A percentile compares a stretch with the other conserved stretches of the same genome.
phyloP scores from a whole-genome alignment of 805 yeast genomes.

The Yamadazyma philogaea region DNA sequence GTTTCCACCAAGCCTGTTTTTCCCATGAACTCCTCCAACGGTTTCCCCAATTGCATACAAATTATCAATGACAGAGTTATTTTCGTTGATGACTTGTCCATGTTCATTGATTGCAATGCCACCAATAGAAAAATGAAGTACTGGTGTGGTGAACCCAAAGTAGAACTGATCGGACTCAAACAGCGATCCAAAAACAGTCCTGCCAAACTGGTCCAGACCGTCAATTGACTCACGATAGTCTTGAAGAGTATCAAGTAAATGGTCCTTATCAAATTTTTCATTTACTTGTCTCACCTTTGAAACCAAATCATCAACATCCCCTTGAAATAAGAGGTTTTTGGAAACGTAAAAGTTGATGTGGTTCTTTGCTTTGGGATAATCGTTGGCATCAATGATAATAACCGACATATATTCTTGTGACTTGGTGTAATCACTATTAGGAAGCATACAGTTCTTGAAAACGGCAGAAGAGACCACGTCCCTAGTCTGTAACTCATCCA shows the following conservation, averaged over 20 bases:
- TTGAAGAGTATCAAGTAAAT: constrained; percentile 17
- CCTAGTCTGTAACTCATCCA: constrained; percentile 52
- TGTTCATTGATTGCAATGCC: constrained; percentile 55
- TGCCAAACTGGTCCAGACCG: constrained; percentile 29
- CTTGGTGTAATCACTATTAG: constrained; percentile 8
- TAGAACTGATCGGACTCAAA: constrained; percentile 27
- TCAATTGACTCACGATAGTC: constrained; percentile 11
- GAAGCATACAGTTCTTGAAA: constrained; percentile 21
- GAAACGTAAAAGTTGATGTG: constrained; percentile 51
- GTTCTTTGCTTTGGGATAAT: constrained; percentile 42
- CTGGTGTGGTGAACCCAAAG: constrained; percentile 57
- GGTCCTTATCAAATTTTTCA: constrained; percentile 13
- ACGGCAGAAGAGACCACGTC: constrained; percentile 50
- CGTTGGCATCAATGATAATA: constrained; percentile 39
- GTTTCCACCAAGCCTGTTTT: constrained; percentile 42
- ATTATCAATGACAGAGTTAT: constrained; percentile 35
- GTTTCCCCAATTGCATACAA: constrained; percentile 45
- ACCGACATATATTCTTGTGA: constrained; percentile 17
- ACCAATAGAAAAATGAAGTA: constrained; percentile 69
- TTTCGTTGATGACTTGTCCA: constrained; percentile 37
- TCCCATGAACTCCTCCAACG: constrained; percentile 47
- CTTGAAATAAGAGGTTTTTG: constrained; percentile 25
- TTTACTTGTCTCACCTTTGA: constrained; percentile 14
- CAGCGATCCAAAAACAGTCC: constrained; percentile 12
- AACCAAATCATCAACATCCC: constrained; percentile 19